Evolutionary conservation across 441 rosid genomes (phyloP).

Genomic region (Adansonia madagascariensis): DNA sequence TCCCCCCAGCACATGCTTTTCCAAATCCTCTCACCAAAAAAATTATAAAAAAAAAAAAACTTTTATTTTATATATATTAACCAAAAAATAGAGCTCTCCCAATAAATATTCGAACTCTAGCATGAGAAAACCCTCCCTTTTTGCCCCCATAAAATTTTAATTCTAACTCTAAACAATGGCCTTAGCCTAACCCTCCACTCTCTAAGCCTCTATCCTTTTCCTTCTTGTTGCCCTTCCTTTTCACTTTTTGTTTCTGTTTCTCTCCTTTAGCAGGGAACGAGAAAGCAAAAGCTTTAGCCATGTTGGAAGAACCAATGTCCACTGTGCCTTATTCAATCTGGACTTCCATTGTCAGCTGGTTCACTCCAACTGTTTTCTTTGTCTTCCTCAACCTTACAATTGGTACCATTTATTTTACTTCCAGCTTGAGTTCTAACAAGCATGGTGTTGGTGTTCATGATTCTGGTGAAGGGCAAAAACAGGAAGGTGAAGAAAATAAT

Average conservation of each 20-base stretch:
- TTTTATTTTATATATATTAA: neutral
- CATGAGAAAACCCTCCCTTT: neutral
- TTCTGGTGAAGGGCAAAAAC: neutral
- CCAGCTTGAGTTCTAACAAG: constrained; percentile 44
- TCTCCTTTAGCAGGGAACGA: neutral
- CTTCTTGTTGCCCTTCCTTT: neutral
- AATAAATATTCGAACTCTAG: neutral
- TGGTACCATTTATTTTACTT: constrained; percentile 66
- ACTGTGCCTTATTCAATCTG: constrained; percentile 52
- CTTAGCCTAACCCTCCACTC: neutral
- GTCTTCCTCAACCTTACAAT: constrained; percentile 80
- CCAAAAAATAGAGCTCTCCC: neutral
- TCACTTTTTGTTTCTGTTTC: neutral
- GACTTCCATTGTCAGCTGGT: constrained; percentile 81
- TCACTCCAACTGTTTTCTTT: constrained; percentile 78
- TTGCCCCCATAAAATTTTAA: neutral
- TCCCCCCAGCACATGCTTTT: constrained; percentile 4
- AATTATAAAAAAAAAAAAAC: too few relatives aligned
- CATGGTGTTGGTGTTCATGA: neutral
- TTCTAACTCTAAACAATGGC: neutral
- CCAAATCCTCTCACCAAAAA: neutral
- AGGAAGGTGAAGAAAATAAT: neutral
- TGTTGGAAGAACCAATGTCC: constrained; percentile 58
- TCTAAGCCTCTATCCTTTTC: neutral
- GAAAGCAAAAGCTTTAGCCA: constrained; percentile 27